phyloP scores from a whole-genome alignment of 306 rosid species.

The Inga leiocalycina region DNA sequence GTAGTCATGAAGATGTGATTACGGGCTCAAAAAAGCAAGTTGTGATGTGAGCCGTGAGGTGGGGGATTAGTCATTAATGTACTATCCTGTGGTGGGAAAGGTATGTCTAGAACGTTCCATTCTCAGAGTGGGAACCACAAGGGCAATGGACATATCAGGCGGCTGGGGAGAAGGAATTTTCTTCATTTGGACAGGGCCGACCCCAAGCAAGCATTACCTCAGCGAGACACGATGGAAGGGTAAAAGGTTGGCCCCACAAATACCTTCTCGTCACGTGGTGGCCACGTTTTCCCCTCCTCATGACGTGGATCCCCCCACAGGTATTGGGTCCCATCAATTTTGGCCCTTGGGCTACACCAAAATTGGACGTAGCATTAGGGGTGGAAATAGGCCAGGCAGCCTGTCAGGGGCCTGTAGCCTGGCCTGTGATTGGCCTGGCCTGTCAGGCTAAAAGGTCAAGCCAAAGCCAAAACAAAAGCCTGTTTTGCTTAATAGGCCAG shows the following conservation, averaged over 20 bases:
- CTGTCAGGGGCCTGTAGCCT: too few species aligned
- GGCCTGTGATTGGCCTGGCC: too few species aligned
- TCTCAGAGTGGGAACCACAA: not conserved
- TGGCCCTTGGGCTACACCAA: not conserved
- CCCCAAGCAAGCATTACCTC: not conserved
- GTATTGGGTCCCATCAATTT: conserved; percentile 16
- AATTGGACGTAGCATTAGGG: not conserved
- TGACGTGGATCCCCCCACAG: not conserved
- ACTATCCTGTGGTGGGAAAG: conserved; percentile 8
- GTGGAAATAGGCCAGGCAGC: too few species aligned
- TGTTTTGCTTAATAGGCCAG: too few species aligned
- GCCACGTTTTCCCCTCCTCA: conserved; percentile 21
- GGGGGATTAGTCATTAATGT: not conserved
- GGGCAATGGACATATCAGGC: not conserved
- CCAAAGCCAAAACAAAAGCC: too few species aligned
- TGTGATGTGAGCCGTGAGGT: not conserved
- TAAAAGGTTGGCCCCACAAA: conserved; percentile 37
- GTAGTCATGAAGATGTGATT: too few species aligned
- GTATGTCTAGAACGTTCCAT: conserved; percentile 34
- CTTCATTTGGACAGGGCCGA: conserved; percentile 29
- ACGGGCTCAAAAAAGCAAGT: not conserved
- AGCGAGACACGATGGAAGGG: conserved; percentile 43
- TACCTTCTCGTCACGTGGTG: conserved; percentile 30
- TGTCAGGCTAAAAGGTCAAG: too few species aligned
- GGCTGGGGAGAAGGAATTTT: not conserved